phyloP scores from a whole-genome alignment of 208 protist species.

The Entamoeba histolytica region DNA sequence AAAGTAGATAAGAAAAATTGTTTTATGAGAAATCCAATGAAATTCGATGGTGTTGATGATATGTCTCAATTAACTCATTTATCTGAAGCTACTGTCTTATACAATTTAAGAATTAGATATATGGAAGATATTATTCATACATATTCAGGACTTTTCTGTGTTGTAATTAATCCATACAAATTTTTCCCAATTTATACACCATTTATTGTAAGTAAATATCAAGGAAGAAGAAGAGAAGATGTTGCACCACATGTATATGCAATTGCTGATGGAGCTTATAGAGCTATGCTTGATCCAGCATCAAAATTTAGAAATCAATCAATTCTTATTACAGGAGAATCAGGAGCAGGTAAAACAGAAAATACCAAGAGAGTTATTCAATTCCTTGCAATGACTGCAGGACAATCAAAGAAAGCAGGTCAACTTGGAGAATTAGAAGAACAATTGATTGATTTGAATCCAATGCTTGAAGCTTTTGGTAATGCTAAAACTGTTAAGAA shows the following conservation, averaged over 20 bases:
- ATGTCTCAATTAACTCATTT: background rate
- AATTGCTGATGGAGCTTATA: conserved; percentile 14
- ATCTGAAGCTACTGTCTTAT: background rate
- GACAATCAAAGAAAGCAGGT: conserved; percentile 29
- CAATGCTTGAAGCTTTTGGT: conserved; percentile 38
- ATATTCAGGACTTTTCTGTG: conserved; percentile 28
- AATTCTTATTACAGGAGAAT: conserved; percentile 52
- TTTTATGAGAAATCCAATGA: background rate
- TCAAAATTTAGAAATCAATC: conserved; percentile 15
- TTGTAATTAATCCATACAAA: conserved; percentile 30
- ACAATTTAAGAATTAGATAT: background rate
- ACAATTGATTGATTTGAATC: conserved; percentile 48
- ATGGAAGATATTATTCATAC: conserved; percentile 23
- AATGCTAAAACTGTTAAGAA: conserved; percentile 35
- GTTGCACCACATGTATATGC: conserved; percentile 23
- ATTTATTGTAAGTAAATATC: background rate
- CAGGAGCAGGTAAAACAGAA: conserved; percentile 73
- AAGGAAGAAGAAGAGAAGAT: conserved; percentile 19
- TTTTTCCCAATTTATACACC: conserved; percentile 11
- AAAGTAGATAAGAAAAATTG: background rate
- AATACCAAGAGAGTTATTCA: conserved; percentile 51
- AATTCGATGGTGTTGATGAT: background rate
- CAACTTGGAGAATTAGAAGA: conserved; percentile 23
- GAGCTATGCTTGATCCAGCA: conserved; percentile 1
- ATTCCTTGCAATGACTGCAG: conserved; percentile 36